These are phyloP conservation scores for Berberis thunbergii DNA, from an alignment of 164 flowering plant genomes.

Conservation along the genomic window DNA sequence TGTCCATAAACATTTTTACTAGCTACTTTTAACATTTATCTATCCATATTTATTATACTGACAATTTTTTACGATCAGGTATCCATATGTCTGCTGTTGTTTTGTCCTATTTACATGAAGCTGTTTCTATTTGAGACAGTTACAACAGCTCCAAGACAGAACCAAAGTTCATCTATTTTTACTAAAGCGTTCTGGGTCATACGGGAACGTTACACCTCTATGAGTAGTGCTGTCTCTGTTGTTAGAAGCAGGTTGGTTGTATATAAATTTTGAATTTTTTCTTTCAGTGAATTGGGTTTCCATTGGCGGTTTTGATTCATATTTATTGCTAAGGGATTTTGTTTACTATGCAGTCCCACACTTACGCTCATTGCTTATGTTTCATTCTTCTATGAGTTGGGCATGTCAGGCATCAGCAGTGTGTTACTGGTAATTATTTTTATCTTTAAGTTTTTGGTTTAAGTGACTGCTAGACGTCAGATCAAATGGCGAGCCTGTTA, in stretches of 20 bases:
- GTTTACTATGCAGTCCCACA: slow-evolving; percentile 40
- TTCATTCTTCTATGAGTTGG: slow-evolving; percentile 79
- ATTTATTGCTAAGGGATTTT: neutral
- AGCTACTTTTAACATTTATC: neutral
- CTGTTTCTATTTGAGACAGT: slow-evolving; percentile 66
- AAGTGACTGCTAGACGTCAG: no score
- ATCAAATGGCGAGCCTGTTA: no score
- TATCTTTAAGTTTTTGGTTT: neutral
- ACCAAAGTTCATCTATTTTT: slow-evolving; percentile 22
- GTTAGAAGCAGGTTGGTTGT: slow-evolving; percentile 43
- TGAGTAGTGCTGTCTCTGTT: slow-evolving; percentile 47
- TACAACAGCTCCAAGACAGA: slow-evolving; percentile 20
- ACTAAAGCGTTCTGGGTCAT: slow-evolving; percentile 24
- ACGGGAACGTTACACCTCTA: slow-evolving; percentile 38
- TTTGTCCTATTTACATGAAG: slow-evolving; percentile 54
- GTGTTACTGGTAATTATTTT: slow-evolving; percentile 48
- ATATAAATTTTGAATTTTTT: neutral
- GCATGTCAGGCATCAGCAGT: slow-evolving; percentile 82
- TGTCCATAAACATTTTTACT: slow-evolving; percentile 2
- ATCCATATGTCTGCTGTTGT: slow-evolving; percentile 53
- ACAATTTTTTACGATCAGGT: slow-evolving; percentile 38
- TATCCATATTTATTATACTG: slow-evolving; percentile 5
- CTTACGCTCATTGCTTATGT: slow-evolving; percentile 53
- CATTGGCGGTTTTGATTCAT: no score
- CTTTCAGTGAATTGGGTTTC: no score